Evolutionary conservation across 768 basidiomycete species (phyloP), one percentile per base, ranked within the genome.

Genomic region (Tricholoma hemisulphureum): DNA sequence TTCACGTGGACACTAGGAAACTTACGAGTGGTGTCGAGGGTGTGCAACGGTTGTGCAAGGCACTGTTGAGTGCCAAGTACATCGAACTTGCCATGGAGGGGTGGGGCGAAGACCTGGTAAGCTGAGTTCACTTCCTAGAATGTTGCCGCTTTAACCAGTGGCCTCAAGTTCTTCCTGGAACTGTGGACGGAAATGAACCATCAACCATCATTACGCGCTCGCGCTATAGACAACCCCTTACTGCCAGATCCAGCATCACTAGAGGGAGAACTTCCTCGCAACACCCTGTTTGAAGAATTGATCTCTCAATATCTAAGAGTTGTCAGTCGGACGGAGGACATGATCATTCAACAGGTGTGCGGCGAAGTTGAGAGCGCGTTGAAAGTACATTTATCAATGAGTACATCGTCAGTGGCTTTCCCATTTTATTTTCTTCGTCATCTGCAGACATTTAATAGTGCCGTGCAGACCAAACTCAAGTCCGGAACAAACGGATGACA

Each of bases 31-130:
- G 97, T 1, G 82, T 90, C 2, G 87, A 89, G 50, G 97, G 95
- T 10, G 80, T 89, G 20, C 86, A 89, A 63, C 80, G 94, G 48
- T 74, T 98, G 41, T 87, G 91, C 63, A 93, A 97, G 68, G 95
- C 94, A 2, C 75, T 90, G 16, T 71, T 97, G 11, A 95, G 93
- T 65, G 86, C 91, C 2, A 83, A 77, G 56, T 94, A 88, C 70
- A 77, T 96, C 23, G 80, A 81, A 59, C 74, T 74, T 24, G 84
- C 84, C 2, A 83, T 97, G 80, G 82, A 84, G 52, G 72, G 70
- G 5, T 98, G 95, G 95, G 88, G 89, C 23, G 96, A 99, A 71
- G 95, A 98, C 43, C 61, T 90, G 68, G 95, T 97, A 59, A 65
- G 89, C 59, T 32, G 51, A 31, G 39, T 51, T 10, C 56, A 52